A percentile compares a stretch with the other conserved stretches of the same genome.
Conservation (phyloP, 2,329 filamentous ascomycete genomes). For the Chaetomiaceae sp. region DNA sequence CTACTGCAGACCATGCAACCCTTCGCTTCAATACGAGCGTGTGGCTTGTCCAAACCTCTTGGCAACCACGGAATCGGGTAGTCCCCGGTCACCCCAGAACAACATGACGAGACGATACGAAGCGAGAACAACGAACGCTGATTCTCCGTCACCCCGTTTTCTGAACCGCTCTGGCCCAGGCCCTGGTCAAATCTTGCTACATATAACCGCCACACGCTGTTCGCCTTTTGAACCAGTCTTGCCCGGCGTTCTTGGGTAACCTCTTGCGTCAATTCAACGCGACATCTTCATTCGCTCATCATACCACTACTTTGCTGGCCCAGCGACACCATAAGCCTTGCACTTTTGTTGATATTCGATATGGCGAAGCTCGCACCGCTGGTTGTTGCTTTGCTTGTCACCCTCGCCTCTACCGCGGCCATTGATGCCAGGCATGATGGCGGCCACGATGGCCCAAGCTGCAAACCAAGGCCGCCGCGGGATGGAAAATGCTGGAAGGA, state of each 20-base stretch:
- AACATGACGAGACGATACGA: neutral
- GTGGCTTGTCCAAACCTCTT: neutral
- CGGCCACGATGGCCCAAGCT: neutral
- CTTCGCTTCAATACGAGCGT: slow-evolving; percentile 3
- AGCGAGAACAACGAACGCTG: too few relatives aligned
- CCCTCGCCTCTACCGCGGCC: neutral
- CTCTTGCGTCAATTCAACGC: too few relatives aligned
- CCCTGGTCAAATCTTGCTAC: too few relatives aligned
- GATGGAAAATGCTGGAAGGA: slow-evolving; percentile 21
- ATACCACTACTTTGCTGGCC: neutral
- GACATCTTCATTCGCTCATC: too few relatives aligned
- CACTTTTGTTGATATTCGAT: neutral
- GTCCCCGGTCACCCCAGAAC: neutral
- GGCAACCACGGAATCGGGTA: neutral
- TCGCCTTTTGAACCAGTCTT: neutral
- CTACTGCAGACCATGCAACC: neutral
- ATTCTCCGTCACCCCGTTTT: too few relatives aligned
- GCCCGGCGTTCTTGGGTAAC: too few relatives aligned
- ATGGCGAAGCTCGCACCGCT: neutral
- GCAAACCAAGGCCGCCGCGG: neutral
- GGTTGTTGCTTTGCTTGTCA: neutral
- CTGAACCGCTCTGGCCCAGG: too few relatives aligned
- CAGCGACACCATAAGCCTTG: too few relatives aligned
- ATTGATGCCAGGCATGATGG: neutral
- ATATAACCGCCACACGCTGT: too few relatives aligned